Percentiles rank a stretch among this genome's conserved stretches.
Evolutionary conservation across 116 monocot species (phyloP).

Genomic region (Cymodocea nodosa): DNA sequence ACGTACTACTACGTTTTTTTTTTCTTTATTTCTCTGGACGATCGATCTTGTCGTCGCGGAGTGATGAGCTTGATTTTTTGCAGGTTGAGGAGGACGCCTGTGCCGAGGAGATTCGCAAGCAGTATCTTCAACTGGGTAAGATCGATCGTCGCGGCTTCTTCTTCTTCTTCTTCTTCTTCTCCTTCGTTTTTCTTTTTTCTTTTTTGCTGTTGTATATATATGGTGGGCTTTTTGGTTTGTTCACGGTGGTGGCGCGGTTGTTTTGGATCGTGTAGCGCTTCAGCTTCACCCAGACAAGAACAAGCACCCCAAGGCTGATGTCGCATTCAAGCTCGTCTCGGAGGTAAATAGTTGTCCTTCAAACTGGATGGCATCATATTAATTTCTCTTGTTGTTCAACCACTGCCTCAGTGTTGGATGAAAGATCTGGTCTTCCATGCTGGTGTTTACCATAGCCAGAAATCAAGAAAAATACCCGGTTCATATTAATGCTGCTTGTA

Average conservation of each 20-base stretch:
- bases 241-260: not conserved
- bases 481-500: too few species aligned
- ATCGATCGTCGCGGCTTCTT: not conserved
- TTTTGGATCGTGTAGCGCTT: slow-evolving; percentile 32
- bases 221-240: not conserved
- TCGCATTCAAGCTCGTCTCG: slow-evolving; percentile 73
- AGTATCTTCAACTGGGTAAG: slow-evolving; percentile 59
- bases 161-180: too few species aligned
- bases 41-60: too few species aligned
- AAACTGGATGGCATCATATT: too few species aligned
- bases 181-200: too few species aligned
- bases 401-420: too few species aligned
- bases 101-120: slow-evolving; percentile 38
- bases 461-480: too few species aligned
- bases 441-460: too few species aligned
- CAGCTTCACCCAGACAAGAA: slow-evolving; percentile 92
- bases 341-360: slow-evolving; percentile 43
- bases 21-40: too few species aligned
- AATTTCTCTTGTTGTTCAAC: too few species aligned
- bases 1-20: too few species aligned
- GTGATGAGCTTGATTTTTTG: not conserved
- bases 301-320: slow-evolving; percentile 60
- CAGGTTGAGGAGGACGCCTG: slow-evolving; percentile 47
- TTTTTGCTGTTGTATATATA: not conserved
- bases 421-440: too few species aligned